Percentiles rank a stretch among this genome's conserved stretches.
These are phyloP conservation scores for Ormosia emarginata DNA, from an alignment of 306 rosid genomes.

Conservation along the genomic window DNA sequence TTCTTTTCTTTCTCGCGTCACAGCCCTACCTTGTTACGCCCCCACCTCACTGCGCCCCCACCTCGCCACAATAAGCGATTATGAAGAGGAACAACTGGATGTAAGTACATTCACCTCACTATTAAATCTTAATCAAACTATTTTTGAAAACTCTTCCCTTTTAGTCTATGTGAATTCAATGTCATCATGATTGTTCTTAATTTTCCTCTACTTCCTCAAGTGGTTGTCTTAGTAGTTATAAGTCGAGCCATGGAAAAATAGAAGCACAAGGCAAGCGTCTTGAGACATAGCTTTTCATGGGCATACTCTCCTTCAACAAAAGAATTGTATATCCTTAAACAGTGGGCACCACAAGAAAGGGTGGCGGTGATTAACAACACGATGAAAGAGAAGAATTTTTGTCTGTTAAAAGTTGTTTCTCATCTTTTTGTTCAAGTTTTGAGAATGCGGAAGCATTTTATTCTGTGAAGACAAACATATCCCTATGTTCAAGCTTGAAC, in stretches of 20 bases:
- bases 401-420: constrained; percentile 51
- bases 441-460: constrained; percentile 39
- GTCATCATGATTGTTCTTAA: not conserved
- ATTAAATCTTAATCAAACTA: not conserved
- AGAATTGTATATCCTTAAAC: constrained; percentile 36
- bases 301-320: constrained; percentile 53
- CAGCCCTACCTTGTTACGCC: too few species aligned
- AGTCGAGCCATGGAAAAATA: constrained; percentile 62
- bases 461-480: constrained; percentile 51
- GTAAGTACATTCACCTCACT: constrained; percentile 42
- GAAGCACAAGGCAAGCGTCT: constrained; percentile 37
- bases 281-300: constrained; percentile 55
- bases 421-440: constrained; percentile 52
- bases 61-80: constrained; percentile 29
- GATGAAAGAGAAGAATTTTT: constrained; percentile 49
- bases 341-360: not conserved
- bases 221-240: constrained; percentile 59
- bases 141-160: not conserved
- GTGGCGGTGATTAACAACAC: not conserved
- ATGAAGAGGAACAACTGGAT: constrained; percentile 53
- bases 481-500: constrained; percentile 50
- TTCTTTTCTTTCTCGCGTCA: too few species aligned
- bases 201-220: constrained; percentile 31
- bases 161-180: not conserved
- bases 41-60: too few species aligned